These are phyloP conservation scores for Fusarium begoniae DNA, from an alignment of 2,329 filamentous ascomycete genomes.

Conservation along the genomic window DNA sequence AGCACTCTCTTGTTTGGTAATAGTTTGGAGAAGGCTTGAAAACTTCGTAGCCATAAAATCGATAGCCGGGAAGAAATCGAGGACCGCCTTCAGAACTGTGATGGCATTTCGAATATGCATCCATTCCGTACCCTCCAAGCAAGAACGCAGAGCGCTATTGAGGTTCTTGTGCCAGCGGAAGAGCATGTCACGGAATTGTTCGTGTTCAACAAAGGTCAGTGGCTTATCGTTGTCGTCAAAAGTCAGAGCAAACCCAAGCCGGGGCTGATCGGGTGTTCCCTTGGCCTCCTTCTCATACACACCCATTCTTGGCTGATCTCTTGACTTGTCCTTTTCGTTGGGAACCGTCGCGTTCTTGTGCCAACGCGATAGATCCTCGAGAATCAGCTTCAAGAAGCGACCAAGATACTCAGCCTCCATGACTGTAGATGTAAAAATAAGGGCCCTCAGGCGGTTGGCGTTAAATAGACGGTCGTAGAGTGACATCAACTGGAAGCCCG, in stretches of 20 bases:
- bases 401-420: slow-evolving; percentile 94
- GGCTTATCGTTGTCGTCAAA: slow-evolving; percentile 74
- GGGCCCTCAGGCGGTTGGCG: slow-evolving; percentile 78
- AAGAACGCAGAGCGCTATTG: slow-evolving; percentile 80
- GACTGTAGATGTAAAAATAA: slow-evolving; percentile 90
- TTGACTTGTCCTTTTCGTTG: slow-evolving; percentile 48
- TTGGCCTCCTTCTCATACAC: slow-evolving; percentile 83
- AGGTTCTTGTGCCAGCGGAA: slow-evolving; percentile 92
- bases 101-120: slow-evolving; percentile 98
- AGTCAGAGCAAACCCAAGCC: slow-evolving; percentile 81
- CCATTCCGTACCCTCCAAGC: slow-evolving; percentile 85
- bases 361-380: slow-evolving; percentile 85
- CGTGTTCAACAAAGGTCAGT: slow-evolving; percentile 78
- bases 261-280: slow-evolving; percentile 58
- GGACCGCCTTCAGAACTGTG: slow-evolving; percentile 82
- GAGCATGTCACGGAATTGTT: slow-evolving; percentile 84
- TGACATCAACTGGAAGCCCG: slow-evolving; percentile 86
- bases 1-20: slow-evolving; percentile 68
- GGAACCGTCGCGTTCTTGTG: slow-evolving; percentile 75
- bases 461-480: slow-evolving; percentile 87
- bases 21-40: slow-evolving; percentile 70
- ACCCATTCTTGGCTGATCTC: slow-evolving; percentile 69
- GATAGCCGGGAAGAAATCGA: slow-evolving; percentile 85
- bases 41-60: slow-evolving; percentile 84
- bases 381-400: slow-evolving; percentile 83